These are phyloP conservation scores for Glycine tomentella DNA, from an alignment of 306 rosid genomes.

Conservation along the genomic window DNA sequence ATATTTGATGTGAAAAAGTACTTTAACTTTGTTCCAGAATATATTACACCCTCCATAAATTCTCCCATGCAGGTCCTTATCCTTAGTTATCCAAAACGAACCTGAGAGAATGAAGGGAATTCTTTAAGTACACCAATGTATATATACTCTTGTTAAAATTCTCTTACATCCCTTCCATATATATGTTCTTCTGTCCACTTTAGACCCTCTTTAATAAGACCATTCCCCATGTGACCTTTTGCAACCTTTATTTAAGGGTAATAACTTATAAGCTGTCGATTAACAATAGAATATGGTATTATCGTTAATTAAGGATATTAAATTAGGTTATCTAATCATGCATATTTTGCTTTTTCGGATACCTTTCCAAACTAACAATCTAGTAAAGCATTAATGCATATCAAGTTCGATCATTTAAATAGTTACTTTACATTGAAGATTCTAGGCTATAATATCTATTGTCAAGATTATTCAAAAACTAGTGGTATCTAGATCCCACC, in stretches of 20 bases:
- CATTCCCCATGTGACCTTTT: constrained; percentile 42
- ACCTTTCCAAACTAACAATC: constrained; percentile 41
- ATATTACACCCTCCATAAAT: constrained; percentile 50
- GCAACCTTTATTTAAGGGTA: constrained; percentile 25
- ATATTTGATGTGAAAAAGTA: constrained; percentile 45
- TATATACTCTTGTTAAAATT: constrained; percentile 29
- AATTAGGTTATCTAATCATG: constrained; percentile 16
- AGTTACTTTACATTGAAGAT: constrained; percentile 33
- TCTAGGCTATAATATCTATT: constrained; percentile 18
- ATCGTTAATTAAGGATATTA: constrained; percentile 18
- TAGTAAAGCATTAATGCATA: constrained; percentile 33
- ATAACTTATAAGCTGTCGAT: constrained; percentile 6
- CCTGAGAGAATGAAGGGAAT: constrained; percentile 42
- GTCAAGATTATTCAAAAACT: constrained; percentile 34
- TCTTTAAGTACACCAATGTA: constrained; percentile 25
- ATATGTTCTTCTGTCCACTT: constrained; percentile 23
- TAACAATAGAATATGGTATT: not conserved
- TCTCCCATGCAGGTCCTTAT: constrained; percentile 43
- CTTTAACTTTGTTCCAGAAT: constrained; percentile 40
- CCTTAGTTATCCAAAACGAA: constrained; percentile 63
- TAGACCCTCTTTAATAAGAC: constrained; percentile 35
- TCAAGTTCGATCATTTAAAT: constrained; percentile 38
- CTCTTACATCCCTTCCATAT: constrained; percentile 30
- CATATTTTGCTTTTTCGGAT: constrained; percentile 9
- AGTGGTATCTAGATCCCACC: constrained; percentile 35